Evolutionary conservation across 306 rosid species (phyloP).

Genomic region (Trifolium subterraneum): DNA sequence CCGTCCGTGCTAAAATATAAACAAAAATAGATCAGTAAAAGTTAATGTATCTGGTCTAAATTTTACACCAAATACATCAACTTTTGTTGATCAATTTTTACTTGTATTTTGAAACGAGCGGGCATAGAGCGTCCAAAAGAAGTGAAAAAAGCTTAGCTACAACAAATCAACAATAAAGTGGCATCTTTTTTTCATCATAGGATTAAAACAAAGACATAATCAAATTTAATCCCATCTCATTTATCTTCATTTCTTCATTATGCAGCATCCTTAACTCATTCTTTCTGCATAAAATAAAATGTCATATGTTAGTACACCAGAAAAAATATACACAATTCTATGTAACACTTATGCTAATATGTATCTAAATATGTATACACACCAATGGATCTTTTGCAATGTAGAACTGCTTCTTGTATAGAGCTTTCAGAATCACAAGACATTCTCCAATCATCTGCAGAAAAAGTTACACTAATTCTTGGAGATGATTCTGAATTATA

Average conservation of each 20-base stretch:
- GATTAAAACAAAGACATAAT: neutral
- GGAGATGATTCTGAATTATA: constrained; percentile 70
- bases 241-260: constrained; percentile 36
- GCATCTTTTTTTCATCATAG: neutral
- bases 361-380: constrained; percentile 23
- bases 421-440: constrained; percentile 98
- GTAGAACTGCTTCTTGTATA: constrained; percentile 96
- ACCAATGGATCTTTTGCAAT: constrained; percentile 98
- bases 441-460: constrained; percentile 83
- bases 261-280: constrained; percentile 48
- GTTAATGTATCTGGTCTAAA: too few relatives aligned
- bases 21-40: too few relatives aligned
- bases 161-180: constrained; percentile 7
- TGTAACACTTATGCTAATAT: neutral
- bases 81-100: too few relatives aligned
- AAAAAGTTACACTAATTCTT: constrained; percentile 68
- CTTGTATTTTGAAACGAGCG: too few relatives aligned
- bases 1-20: too few relatives aligned
- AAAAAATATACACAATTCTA: neutral
- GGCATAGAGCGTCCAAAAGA: neutral
- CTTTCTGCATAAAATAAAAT: constrained; percentile 51
- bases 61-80: too few relatives aligned
- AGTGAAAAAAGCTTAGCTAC: constrained; percentile 33
- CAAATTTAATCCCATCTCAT: constrained; percentile 22
- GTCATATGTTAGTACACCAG: constrained; percentile 33